Base-by-base conservation (phyloP, 2,329 filamentous ascomycete genomes). In the Fusarium sp. region DNA sequence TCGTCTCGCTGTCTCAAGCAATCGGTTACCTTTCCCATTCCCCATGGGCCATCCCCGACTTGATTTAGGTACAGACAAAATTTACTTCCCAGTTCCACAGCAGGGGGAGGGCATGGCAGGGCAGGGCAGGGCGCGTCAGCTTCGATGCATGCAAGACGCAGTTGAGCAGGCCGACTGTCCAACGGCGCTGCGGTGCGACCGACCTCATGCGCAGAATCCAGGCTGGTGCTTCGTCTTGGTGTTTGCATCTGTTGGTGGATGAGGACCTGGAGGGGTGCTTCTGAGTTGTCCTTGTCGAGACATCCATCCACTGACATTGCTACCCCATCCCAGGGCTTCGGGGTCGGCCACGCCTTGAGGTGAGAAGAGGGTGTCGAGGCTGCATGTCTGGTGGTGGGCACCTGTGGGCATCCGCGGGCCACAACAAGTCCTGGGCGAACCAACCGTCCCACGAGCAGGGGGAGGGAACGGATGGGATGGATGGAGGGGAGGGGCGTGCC, bases 161-260 rank as follows among this genome's bases (percentile, higher is more conserved):
- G 58, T 46, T 7, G 27, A 42, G 29, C 18, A 50, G 23, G 55
- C 38, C 49, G 42, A 33, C 27, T 54, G 65, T 69, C 44, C 46
- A 74, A 73, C 72, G 72, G 72, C 63, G 59, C 66, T 72, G 68
- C 70, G 61, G 70, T 69, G 62, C 59, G 60, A 74, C 70, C 67
- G 56, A 44, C 16, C 20, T 58, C 27, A 20, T 46, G 50, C n/a
- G 42, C 4, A n/a, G 42, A 46, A 46, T 46, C 42, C 23, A 46
- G 42, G 23, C 42, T 14, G 57, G 36, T 50, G 51, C 38, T 59
- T 66, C 57, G 18, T 31, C 23, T 46, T 46, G 42, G 42, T 46
- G 20, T 46, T 46, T 46, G 42, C 14, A 25, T 46, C 13, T 46
- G 42, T 53, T 53, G 31, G 49, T 33, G 13, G 29, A 23, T 25